These are phyloP conservation scores for Teratosphaeria zuluensis DNA, from an alignment of 2,329 filamentous ascomycete species.

Conservation along the genomic window DNA sequence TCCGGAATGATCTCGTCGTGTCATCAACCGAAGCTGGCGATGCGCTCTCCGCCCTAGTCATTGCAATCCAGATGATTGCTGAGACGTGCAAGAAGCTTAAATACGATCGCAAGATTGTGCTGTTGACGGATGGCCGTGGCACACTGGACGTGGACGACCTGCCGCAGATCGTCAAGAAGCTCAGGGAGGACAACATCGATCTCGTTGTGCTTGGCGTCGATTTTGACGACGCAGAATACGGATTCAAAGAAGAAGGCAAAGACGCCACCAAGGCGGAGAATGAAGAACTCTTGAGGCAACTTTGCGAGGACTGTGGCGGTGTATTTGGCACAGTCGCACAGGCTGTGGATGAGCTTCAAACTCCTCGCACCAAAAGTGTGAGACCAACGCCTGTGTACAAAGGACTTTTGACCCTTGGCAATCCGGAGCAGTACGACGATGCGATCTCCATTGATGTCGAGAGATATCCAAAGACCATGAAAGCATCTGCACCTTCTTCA, in stretches of 20 bases:
- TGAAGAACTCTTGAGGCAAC: conserved; percentile 54
- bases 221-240: conserved; percentile 84
- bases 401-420: conserved; percentile 69
- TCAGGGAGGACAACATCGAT: conserved; percentile 68
- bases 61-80: conserved; percentile 80
- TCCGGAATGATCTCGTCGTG: conserved; percentile 56
- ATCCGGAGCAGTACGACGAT: conserved; percentile 61
- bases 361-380: conserved; percentile 65
- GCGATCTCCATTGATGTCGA: conserved; percentile 79
- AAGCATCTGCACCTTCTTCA: conserved; percentile 63
- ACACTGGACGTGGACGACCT: conserved; percentile 63
- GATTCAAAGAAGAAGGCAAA: conserved; percentile 88
- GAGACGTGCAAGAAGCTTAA: conserved; percentile 72
- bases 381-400: conserved; percentile 70
- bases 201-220: conserved; percentile 77
- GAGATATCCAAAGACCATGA: conserved; percentile 77
- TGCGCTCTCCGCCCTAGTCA: conserved; percentile 72
- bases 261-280: conserved; percentile 60
- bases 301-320: conserved; percentile 60
- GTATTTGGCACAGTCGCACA: conserved; percentile 76
- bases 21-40: conserved; percentile 65
- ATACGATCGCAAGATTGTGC: conserved; percentile 67
- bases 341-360: conserved; percentile 69
- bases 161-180: conserved; percentile 58
- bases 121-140: conserved; percentile 75